phyloP scores from a whole-genome alignment of 139 green algal genomes.

The Ulvella scutata region DNA sequence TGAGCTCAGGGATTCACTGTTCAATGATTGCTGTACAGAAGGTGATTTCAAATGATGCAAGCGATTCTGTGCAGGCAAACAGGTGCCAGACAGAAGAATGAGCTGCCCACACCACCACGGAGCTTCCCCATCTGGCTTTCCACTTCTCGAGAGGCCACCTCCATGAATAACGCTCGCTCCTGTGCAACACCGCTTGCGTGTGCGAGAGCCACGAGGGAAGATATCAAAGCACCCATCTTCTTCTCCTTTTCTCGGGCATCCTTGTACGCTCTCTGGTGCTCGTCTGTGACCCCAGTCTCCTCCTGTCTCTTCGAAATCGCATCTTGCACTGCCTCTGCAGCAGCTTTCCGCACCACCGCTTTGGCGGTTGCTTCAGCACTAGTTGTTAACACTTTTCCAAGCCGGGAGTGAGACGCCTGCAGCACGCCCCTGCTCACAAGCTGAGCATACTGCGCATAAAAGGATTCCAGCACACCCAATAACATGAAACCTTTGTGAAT shows the following conservation, averaged over 20 bases:
- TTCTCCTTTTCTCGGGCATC: not conserved
- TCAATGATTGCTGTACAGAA: no score
- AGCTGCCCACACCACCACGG: no score
- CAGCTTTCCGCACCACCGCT: not conserved
- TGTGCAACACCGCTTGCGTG: conserved; percentile 32
- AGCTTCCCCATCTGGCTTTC: not conserved
- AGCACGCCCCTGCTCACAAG: no score
- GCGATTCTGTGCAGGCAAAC: no score
- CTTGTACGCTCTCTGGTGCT: not conserved
- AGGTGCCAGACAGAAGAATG: no score
- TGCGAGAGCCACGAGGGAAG: not conserved
- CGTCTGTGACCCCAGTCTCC: not conserved
- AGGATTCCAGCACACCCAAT: no score
- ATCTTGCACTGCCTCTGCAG: not conserved
- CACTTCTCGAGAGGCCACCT: conserved; percentile 25
- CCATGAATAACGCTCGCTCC: conserved; percentile 69
- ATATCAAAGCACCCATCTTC: not conserved
- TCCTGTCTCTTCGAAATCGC: not conserved
- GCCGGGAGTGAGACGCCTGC: not conserved
- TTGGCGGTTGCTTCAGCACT: not conserved
- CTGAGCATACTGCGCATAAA: no score
- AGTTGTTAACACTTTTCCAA: not conserved
- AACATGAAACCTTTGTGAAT: no score
- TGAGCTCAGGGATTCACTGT: no score
- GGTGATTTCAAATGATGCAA: no score